Base-by-base conservation (phyloP, 305 asterid genomes). In the Rubia balearica region DNA sequence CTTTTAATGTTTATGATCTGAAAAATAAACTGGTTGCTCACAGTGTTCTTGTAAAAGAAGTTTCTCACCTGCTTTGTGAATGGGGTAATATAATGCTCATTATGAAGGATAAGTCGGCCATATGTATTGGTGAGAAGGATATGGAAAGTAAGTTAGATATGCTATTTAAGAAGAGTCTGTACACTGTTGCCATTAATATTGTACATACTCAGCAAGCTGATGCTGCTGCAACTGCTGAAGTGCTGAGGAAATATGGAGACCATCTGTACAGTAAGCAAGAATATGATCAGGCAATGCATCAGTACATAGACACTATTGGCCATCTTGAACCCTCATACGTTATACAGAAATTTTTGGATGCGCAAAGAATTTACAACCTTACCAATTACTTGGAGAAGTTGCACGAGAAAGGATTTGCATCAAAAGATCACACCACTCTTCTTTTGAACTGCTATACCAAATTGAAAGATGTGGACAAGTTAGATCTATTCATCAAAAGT, bases 171-270 rank as follows among this genome's bases (percentile, higher is more conserved):
- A 94, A 94, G 79, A 94, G 92, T 76, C 96, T 94, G 43, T 94
- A 94, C 79, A 76, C 93, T 0, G 97, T 94, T 49, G 99, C 99
- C 62, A 94, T 94, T 75, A 89, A 94, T 85, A 89, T 94, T 7
- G 98, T 94, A 72, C 95, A 90, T 75, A 89, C 90, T 85, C 99
- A 94, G 81, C 97, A 94, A 83, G 96, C 99, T 70, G 99, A 94
- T 87, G 93, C 95, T 57, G 95, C 83, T 67, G 99, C 98, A 61
- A 91, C 95, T 69, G 98, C 99, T 61, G 98, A 94, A 77, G 99
- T 94, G 73, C 85, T 94, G 45, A 86, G 98, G 86, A 94, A 91
- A 83, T 91, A 94, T 75, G 99, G 97, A 12, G 99, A 94, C 73
- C 99, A 94, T 77, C 79, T 94, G 76, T 94, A 94, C 65, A 77